Percentiles rank a stretch among this genome's conserved stretches.
phyloP scores from a whole-genome alignment of 176 grass and related monocot genomes.

The Rhynchospora pubera region DNA sequence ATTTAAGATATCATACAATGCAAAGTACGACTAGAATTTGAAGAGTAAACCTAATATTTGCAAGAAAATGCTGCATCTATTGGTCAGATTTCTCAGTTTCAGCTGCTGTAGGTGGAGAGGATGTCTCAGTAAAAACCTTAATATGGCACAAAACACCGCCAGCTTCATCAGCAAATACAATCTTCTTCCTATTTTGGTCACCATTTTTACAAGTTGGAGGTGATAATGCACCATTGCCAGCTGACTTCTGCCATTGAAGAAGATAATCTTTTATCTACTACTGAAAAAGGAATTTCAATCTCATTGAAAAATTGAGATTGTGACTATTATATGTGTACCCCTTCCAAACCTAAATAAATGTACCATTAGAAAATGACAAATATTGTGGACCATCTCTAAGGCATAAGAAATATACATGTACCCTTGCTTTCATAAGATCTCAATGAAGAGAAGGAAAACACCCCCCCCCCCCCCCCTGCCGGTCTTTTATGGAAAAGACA shows the following conservation, averaged over 20 bases:
- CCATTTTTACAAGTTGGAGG: no score
- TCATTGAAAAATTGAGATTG: neutral
- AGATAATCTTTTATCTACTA: constrained; percentile 14
- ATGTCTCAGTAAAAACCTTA: constrained; percentile 44
- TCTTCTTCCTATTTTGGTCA: neutral
- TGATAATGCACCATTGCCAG: neutral
- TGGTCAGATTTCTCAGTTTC: neutral
- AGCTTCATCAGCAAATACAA: no score
- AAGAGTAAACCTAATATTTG: neutral
- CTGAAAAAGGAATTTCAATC: constrained; percentile 9
- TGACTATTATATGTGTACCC: neutral
- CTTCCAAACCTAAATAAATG: neutral
- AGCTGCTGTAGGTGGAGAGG: constrained; percentile 19
- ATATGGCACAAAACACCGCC: no score
- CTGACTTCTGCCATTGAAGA: constrained; percentile 44
- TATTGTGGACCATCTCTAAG: neutral
- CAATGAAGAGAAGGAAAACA: neutral
- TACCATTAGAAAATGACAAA: neutral
- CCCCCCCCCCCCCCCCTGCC: no score
- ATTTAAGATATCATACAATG: neutral
- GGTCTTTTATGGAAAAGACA: neutral
- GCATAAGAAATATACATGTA: neutral
- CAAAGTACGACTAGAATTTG: neutral
- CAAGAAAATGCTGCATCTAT: neutral
- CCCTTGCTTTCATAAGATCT: neutral